phyloP scores from a whole-genome alignment of 495 filamentous ascomycete genomes.

The Melanomma pulvis-pyrius region DNA sequence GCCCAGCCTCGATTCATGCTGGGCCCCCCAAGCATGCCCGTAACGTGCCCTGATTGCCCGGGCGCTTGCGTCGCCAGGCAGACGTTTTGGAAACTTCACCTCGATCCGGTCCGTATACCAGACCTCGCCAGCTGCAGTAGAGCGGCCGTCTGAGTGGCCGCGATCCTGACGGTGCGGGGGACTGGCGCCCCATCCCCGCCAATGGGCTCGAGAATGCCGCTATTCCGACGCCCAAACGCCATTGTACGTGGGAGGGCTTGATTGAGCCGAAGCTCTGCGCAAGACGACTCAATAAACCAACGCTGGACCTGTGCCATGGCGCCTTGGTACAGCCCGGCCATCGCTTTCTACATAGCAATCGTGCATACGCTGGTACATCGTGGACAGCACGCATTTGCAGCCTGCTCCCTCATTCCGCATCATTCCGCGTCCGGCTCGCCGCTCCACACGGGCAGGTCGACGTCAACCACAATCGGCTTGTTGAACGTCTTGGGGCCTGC shows the following conservation, averaged over 20 bases:
- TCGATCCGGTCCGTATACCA: conserved; percentile 21
- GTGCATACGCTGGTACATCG: neutral
- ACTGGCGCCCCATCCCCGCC: neutral
- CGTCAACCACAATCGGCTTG: conserved; percentile 76
- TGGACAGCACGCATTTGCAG: conserved; percentile 16
- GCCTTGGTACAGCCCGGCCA: neutral
- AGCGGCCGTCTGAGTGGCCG: conserved; percentile 22
- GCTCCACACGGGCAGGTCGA: conserved; percentile 66
- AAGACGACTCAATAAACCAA: neutral
- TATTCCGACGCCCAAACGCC: conserved; percentile 8
- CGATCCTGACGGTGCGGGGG: conserved; percentile 17
- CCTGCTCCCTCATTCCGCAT: conserved; percentile 17
- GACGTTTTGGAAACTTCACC: conserved; percentile 13
- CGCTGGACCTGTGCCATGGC: too few relatives aligned
- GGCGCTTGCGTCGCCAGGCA: conserved; percentile 34
- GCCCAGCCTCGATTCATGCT: conserved; percentile 17
- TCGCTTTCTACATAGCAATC: neutral
- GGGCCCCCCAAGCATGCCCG: neutral
- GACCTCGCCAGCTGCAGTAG: conserved; percentile 5
- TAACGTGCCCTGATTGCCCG: conserved; percentile 4
- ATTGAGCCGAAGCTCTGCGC: conserved; percentile 12
- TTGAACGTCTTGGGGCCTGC: conserved; percentile 61
- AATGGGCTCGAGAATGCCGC: conserved; percentile 18
- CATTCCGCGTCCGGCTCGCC: neutral
- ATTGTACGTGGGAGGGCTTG: conserved; percentile 27